Evolutionary conservation across 768 basidiomycete species (phyloP).

Genomic region (Brasilioporus rufonigricans): DNA sequence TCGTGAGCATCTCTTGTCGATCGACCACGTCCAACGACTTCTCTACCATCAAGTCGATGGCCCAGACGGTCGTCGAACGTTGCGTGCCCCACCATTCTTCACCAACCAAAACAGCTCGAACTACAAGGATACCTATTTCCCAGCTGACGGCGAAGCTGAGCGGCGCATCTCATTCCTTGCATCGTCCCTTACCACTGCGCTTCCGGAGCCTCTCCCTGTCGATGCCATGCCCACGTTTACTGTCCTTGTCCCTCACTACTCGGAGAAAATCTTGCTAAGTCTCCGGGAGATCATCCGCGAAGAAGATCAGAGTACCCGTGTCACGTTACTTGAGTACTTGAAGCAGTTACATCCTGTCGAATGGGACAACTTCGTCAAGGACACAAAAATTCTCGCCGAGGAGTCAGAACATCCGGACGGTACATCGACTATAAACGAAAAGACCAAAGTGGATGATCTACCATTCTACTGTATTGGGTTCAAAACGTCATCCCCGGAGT

Average conservation of each 20-base stretch:
- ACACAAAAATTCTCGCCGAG: constrained; percentile 97
- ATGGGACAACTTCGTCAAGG: constrained; percentile 99
- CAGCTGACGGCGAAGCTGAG: constrained; percentile 90
- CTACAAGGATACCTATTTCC: constrained; percentile 86
- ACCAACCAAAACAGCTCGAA: constrained; percentile 80
- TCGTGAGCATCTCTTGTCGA: constrained; percentile 94
- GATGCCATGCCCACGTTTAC: constrained; percentile 99
- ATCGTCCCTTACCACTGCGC: constrained; percentile 91
- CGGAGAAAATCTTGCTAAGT: constrained; percentile 96
- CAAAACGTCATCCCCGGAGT: constrained; percentile 98
- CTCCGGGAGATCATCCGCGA: constrained; percentile 98
- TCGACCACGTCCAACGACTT: constrained; percentile 96
- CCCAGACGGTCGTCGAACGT: constrained; percentile 82
- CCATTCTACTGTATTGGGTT: constrained; percentile 99
- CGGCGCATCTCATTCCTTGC: constrained; percentile 99
- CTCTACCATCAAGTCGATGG: constrained; percentile 96
- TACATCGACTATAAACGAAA: constrained; percentile 61
- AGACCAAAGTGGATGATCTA: constrained; percentile 84
- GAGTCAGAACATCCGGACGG: constrained; percentile 68
- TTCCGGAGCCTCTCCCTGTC: constrained; percentile 93
- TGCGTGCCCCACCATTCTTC: constrained; percentile 98
- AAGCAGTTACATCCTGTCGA: constrained; percentile 98
- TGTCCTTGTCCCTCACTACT: constrained; percentile 98
- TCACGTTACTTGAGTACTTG: constrained; percentile 95
- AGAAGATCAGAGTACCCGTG: constrained; percentile 94